These are phyloP conservation scores for Coffea humblotiana DNA, from an alignment of 305 asterid genomes.

Conservation along the genomic window DNA sequence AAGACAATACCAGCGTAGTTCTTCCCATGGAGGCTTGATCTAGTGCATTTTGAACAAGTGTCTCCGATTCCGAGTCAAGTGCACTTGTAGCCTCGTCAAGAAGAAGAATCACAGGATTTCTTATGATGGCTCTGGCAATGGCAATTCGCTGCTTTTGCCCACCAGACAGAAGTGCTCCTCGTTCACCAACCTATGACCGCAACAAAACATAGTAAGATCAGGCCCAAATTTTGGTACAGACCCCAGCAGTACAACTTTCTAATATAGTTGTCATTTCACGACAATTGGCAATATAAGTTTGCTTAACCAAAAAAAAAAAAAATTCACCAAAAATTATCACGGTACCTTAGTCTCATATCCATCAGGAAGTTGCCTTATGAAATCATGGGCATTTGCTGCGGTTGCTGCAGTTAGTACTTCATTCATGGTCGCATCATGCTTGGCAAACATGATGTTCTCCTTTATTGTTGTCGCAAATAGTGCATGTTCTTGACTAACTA, in stretches of 20 bases:
- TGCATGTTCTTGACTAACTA: slow-evolving; percentile 89
- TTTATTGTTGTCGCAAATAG: slow-evolving; percentile 71
- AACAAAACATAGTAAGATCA: neutral
- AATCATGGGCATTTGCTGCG: slow-evolving; percentile 86
- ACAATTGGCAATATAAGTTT: neutral
- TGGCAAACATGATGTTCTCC: slow-evolving; percentile 78
- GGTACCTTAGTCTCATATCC: slow-evolving; percentile 86
- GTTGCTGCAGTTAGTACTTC: slow-evolving; percentile 74
- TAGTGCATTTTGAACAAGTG: slow-evolving; percentile 72
- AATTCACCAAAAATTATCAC: neutral
- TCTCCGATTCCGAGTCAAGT: slow-evolving; percentile 85
- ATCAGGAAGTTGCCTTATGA: slow-evolving; percentile 67
- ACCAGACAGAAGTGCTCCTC: slow-evolving; percentile 81
- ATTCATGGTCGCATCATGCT: slow-evolving; percentile 68
- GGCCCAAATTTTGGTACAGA: neutral
- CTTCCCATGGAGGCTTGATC: slow-evolving; percentile 86
- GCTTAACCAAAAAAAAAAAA: too few relatives aligned
- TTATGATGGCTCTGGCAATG: slow-evolving; percentile 76
- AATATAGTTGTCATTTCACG: neutral
- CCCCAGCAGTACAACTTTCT: neutral
- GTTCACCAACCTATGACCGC: slow-evolving; percentile 61
- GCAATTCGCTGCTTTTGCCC: slow-evolving; percentile 93
- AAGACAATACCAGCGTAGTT: slow-evolving; percentile 65
- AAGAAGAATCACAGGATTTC: slow-evolving; percentile 74
- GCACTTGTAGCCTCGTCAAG: slow-evolving; percentile 98